These are phyloP conservation scores for Colletotrichum sp. DNA, from an alignment of 2,329 filamentous ascomycete species.

Conservation along the genomic window DNA sequence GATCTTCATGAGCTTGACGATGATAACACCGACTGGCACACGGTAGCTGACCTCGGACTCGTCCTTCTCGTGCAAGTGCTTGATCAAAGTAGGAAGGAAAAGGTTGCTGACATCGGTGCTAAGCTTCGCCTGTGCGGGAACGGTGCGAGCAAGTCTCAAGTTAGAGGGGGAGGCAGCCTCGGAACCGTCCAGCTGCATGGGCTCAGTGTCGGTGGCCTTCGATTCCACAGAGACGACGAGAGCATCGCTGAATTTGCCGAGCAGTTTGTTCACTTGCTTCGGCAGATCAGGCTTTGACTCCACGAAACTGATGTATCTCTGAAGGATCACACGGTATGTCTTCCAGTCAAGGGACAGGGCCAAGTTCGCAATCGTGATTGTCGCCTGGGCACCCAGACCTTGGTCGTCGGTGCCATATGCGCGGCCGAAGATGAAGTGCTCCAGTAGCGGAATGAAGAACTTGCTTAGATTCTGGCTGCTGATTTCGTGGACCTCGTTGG, in stretches of 20 bases:
- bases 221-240: conserved; percentile 60
- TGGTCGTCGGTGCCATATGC: conserved; percentile 77
- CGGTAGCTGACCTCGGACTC: conserved; percentile 93
- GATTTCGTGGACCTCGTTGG: conserved; percentile 68
- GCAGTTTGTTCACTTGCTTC: conserved; percentile 82
- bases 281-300: conserved; percentile 80
- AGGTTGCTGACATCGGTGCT: conserved; percentile 73
- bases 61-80: conserved; percentile 91
- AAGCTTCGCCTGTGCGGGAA: conserved; percentile 72
- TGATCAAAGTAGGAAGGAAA: conserved; percentile 79
- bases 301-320: conserved; percentile 83
- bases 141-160: conserved; percentile 62
- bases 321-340: conserved; percentile 84
- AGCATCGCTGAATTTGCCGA: conserved; percentile 82
- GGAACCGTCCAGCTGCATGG: conserved; percentile 46
- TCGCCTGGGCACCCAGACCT: conserved; percentile 84
- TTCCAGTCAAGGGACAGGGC: conserved; percentile 84
- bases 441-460: conserved; percentile 88
- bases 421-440: conserved; percentile 91
- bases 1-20: conserved; percentile 84
- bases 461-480: conserved; percentile 80
- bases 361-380: conserved; percentile 77
- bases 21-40: conserved; percentile 86
- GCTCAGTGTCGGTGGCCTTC: conserved; percentile 37
- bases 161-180: conserved; percentile 21